Evolutionary conservation across 2,329 filamentous ascomycete species (phyloP).

Genomic region (Hypoxylon sp.): DNA sequence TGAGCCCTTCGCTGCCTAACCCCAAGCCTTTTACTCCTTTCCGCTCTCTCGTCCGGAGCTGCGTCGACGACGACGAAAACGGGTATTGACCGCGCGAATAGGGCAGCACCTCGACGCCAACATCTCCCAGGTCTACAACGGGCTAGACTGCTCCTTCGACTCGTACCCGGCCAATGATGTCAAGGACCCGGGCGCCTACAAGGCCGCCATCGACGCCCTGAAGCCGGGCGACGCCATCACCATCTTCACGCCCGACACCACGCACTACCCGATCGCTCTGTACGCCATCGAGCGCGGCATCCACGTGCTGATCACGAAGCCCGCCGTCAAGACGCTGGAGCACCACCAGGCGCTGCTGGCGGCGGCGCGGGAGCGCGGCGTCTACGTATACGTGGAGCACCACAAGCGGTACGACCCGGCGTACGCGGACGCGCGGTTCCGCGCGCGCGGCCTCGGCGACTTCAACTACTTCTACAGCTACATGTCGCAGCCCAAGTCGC

Average conservation of each 20-base stretch:
- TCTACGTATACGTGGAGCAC: slow-evolving; percentile 94
- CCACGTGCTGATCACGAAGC: slow-evolving; percentile 94
- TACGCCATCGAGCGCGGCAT: slow-evolving; percentile 89
- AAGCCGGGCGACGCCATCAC: slow-evolving; percentile 87
- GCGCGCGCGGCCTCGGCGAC: slow-evolving; percentile 80
- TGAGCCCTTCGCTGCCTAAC: slow-evolving; percentile 57
- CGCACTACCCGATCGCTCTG: slow-evolving; percentile 89
- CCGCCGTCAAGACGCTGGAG: slow-evolving; percentile 82
- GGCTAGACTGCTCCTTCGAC: slow-evolving; percentile 83
- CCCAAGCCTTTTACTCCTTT: not conserved
- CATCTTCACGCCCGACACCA: slow-evolving; percentile 94
- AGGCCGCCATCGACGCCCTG: slow-evolving; percentile 84
- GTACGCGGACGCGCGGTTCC: slow-evolving; percentile 85
- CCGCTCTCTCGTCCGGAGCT: no score
- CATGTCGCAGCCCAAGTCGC: slow-evolving; percentile 92
- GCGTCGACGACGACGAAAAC: not conserved
- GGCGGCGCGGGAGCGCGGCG: slow-evolving; percentile 74
- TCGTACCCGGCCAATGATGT: slow-evolving; percentile 80
- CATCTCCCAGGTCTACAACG: slow-evolving; percentile 87
- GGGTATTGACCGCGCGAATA: slow-evolving; percentile 48
- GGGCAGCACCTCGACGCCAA: slow-evolving; percentile 86
- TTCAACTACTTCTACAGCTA: slow-evolving; percentile 99
- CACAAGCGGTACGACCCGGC: slow-evolving; percentile 96
- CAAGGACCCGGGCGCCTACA: slow-evolving; percentile 84
- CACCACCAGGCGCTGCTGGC: slow-evolving; percentile 81